Evolutionary conservation across 495 filamentous ascomycete species (phyloP), one percentile per base, ranked within the genome.

Genomic region (Xylaria curta): DNA sequence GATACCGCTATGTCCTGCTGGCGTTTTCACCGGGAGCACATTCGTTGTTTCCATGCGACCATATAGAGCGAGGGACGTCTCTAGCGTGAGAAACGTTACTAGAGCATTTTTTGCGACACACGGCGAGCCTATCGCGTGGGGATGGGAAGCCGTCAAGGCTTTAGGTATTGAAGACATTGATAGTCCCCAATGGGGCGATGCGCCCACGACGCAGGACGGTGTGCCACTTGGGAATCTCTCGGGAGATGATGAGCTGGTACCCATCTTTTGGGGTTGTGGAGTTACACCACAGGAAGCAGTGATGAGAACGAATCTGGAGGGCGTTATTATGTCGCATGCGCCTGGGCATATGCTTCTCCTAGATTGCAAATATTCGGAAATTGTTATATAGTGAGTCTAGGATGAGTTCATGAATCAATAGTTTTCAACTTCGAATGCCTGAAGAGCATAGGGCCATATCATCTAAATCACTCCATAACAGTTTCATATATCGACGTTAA

Each of bases 61-160:
- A 0, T 89, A 89, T 74, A 76, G 69, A 19, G 70, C 66, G 0
- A 73, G 76, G 10, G 80, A 89, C n/a, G 73, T 90, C 3, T 81
- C 84, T 9, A 72, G 59, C 19, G 87, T 89, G 4, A 75, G 87
- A 33, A 79, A 81, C 1, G 79, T 89, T 24, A 87, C 86, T 6
- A 74, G 84, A 21, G 69, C 73, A 42, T 89, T 81, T 78, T 66
- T 75, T 13, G 75, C 80, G 4, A 87, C 85, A 21, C 87, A 89
- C 70, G 87, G 87, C n/a, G 87, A 89, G 77, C 87, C 88, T 0
- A 79, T 90, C 31, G 87, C 84, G 12, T 89, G 86, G 87, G 87
- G 87, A 1, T 90, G 86, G 87, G 85, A 87, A 4, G 86, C 81
- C 1, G 75, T 83, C 15, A 72, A 76, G 69, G 64, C 71, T 47